Evolutionary conservation across 352 stramenopile genomes (phyloP), one percentile per base, ranked within the genome.

Genomic region (Phytophthora citricola): DNA sequence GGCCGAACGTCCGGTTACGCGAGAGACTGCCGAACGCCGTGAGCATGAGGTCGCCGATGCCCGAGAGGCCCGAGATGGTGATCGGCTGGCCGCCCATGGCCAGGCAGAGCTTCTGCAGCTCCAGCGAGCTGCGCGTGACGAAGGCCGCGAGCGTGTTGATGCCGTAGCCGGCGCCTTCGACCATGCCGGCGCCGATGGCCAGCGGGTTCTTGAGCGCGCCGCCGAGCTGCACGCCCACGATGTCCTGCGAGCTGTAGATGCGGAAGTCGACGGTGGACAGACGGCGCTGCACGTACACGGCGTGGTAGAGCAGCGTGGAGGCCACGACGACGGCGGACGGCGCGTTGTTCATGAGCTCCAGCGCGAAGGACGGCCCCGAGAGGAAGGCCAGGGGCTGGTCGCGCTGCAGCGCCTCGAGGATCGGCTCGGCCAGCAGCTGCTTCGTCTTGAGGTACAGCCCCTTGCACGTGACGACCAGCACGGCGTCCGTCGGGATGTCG

Each of bases 201-300:
- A 99, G 93, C 2, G 98, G 95, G 77, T 99, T 99, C 78, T 99
- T 99, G 41, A 99, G 88, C 12, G 97, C 97, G 7, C 97, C 97
- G 41, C 97, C 96, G 32, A 99, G 84, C 73, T 99, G 96, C 22
- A 99, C 93, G 54, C 97, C 97, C 63, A 99, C 91, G 50, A 97
- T 92, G 78, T 99, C 96, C 55, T 93, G 85, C 5, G 85, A 93
- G 64, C 83, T 93, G 83, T 98, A 99, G 38, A 98, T 91, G 47
- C 95, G 92, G 69, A 99, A 99, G 58, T 93, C 79, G 22, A 97
- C 81, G 41, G 92, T 95, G 36, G 83, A 96, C 39, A 98, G 78
- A 8, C 78, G 58, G 8, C 79, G 75, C 69, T 98, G 92, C 43
- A 97, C 87, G 44, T 86, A 84, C 14, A 94, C 81, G 10, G 93